Conservation (phyloP, 2,329 filamentous ascomycete genomes). For the Botrytis squamosa region DNA sequence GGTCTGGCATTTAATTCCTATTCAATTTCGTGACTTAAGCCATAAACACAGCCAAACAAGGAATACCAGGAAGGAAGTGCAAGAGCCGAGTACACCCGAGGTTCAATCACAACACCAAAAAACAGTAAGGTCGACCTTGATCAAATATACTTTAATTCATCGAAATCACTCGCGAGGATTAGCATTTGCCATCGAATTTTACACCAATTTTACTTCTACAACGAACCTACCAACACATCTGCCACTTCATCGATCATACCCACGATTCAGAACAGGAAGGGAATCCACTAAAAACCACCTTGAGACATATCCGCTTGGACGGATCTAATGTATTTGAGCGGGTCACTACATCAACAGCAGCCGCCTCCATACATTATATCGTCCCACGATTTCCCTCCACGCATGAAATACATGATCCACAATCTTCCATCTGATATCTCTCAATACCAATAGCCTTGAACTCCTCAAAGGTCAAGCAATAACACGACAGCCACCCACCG, state of each 20-base stretch:
- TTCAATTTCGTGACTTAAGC: background rate
- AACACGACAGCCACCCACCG: background rate
- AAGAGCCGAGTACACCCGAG: constrained; percentile 15
- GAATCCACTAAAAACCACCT: background rate
- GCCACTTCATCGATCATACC: constrained; percentile 8
- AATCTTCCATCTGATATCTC: background rate
- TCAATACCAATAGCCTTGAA: background rate
- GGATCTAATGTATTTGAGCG: constrained; percentile 1
- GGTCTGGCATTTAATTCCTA: background rate
- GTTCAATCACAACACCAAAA: background rate
- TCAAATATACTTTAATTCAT: background rate
- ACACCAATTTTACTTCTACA: background rate
- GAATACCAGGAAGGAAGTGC: constrained; percentile 7
- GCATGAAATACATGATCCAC: background rate
- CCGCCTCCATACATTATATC: background rate
- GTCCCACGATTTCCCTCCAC: constrained; percentile 1
- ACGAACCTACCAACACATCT: constrained; percentile 4
- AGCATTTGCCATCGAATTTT: background rate
- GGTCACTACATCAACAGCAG: background rate
- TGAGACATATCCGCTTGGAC: constrained; percentile 1
- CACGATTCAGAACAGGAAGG: background rate
- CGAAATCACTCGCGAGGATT: background rate
- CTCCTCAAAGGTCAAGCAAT: background rate
- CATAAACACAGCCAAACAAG: background rate
- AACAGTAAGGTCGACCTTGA: background rate